Evolutionary conservation across 192 early-diverging fungal species (phyloP), one percentile per base, ranked within the genome.

Genomic region (Mortierella claussenii): DNA sequence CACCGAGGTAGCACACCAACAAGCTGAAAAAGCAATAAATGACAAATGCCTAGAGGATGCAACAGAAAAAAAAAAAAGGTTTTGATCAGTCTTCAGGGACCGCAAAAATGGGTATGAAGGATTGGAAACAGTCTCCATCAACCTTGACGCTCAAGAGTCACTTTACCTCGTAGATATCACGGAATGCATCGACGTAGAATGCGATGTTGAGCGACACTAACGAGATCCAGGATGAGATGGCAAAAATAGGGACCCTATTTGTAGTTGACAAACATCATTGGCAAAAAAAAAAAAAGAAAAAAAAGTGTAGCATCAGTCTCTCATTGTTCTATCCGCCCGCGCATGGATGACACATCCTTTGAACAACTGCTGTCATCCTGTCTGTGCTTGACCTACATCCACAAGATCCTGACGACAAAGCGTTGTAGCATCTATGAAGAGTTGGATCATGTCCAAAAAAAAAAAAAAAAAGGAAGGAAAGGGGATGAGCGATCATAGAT

Each of bases 21-120:
- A 97, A 78, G 37, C 85, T 94, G 81, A 97, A 95, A 79, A 97
- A 97, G 66, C 92, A 91, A 81, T 97, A 97, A 47, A 97, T 92
- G 26, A 97, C 96, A 86, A 96, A 97, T 30, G 93, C 95, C 80
- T 82, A 63, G 48, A 30, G 13, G 26, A 32, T 28, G 36, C 46
- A 27, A 34, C 1, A 23, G n/a, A 18, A 46, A 28, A 60, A 30
- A 46, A 50, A 36, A 42, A n/a, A 46, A 34, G 28, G n/a, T 17
- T 26, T 36, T 3, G 3, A 24, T n/a, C n/a, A n/a, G n/a, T n/a
- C n/a, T n/a, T n/a, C n/a, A n/a, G n/a, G n/a, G n/a, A n/a, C n/a
- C n/a, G n/a, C n/a, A n/a, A n/a, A n/a, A n/a, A n/a, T n/a, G n/a
- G n/a, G n/a, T n/a, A n/a, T n/a, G n/a, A n/a, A n/a, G n/a, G n/a